Evolutionary conservation across 257 asterid genomes (phyloP), one percentile per base, ranked within the genome.

Genomic region (Nicotiana tomentosiformis): DNA sequence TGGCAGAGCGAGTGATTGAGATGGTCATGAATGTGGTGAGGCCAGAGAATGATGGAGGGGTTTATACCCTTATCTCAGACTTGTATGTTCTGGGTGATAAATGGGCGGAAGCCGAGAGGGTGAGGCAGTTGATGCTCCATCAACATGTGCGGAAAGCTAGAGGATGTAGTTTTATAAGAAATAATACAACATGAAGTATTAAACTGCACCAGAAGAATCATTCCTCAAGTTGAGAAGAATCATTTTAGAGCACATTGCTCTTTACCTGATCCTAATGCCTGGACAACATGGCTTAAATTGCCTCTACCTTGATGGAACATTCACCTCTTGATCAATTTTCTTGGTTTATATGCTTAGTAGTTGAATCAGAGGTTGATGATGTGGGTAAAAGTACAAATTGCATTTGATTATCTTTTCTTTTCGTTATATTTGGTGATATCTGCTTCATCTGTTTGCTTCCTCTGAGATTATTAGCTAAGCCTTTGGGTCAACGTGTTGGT

Each of bases 11-110:
- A 82, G 93, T 91, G 56, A 82, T 91, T 32, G 89, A 90, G 33
- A 76, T 80, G 85, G 93, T 93, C 79, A 82, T 85, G 90, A 81
- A 81, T 72, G 70, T 86, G 83, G 90, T 92, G 81, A 84, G 82
- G 66, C 97, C 95, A 6, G 93, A 91, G 74, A 85, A 86, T 11
- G 94, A 88, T 61, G 93, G 97, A 62, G 94, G 93, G 77, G 87
- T 92, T 77, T 93, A 90, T 78, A 82, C 91, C n/a, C 86, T 90
- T 69, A 83, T 93, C 53, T 84, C 89, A 26, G 94, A 93, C 83
- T 20, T 93, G 81, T 90, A 91, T 81, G 87, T 84, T 51, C 83
- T 92, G 81, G 80, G 83, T 51, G 91, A 87, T 15, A 92, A 87
- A 83, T 86, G 89, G 89, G 85, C 83, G 5, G 91, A 93, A 55